phyloP scores from a whole-genome alignment of 129 eudicot genomes.

The Arctium lappa region DNA sequence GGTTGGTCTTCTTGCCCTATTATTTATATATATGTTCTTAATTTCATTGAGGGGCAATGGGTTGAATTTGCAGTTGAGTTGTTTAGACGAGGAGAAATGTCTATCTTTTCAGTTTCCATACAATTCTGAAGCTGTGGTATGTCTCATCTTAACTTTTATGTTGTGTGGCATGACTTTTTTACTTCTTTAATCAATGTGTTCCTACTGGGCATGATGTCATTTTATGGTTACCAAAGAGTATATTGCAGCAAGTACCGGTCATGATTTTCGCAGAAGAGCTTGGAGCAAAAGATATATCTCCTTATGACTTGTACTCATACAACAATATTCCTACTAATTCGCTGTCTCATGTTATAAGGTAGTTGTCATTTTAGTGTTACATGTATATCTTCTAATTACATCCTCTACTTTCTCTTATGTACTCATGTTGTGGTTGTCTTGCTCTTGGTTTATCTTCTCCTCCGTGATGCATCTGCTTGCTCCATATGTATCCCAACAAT shows the following conservation, averaged over 20 bases:
- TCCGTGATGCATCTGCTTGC: not conserved
- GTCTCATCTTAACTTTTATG: conserved; percentile 4
- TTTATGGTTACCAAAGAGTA: conserved; percentile 40
- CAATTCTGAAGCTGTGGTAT: conserved; percentile 56
- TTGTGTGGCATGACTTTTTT: not conserved
- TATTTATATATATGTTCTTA: not conserved
- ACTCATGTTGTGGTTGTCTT: not conserved
- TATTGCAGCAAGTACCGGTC: conserved; percentile 67
- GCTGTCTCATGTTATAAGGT: conserved; percentile 67
- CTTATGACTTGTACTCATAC: conserved; percentile 64
- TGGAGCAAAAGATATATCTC: conserved; percentile 71
- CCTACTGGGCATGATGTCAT: not conserved
- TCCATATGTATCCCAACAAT: not conserved
- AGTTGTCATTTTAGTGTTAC: conserved; percentile 24
- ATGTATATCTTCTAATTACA: not conserved
- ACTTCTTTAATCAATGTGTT: not conserved
- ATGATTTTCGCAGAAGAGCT: conserved; percentile 64
- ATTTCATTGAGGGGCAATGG: conserved; percentile 1
- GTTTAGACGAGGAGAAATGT: conserved; percentile 40
- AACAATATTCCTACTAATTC: conserved; percentile 50
- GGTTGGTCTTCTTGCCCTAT: not conserved
- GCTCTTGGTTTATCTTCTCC: not conserved
- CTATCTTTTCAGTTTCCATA: conserved; percentile 56
- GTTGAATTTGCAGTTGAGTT: conserved; percentile 52
- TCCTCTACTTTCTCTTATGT: not conserved